Percentiles rank a stretch among this genome's conserved stretches.
These are phyloP conservation scores for Rheum nobile DNA, from an alignment of 148 eudicot species.

Conservation along the genomic window DNA sequence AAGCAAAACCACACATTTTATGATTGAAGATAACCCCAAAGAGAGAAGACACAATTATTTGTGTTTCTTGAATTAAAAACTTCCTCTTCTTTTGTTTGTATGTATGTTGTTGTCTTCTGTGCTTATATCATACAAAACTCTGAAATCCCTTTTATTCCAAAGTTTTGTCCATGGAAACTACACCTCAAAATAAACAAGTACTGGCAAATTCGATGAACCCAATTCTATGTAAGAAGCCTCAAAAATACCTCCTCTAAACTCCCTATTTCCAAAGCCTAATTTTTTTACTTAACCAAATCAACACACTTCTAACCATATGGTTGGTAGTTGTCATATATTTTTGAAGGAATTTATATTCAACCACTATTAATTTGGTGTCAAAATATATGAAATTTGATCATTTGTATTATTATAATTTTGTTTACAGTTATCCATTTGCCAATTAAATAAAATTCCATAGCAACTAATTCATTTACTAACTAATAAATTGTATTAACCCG, in stretches of 20 bases:
- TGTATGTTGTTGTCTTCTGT: conserved; percentile 31
- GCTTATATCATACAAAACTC: conserved; percentile 9
- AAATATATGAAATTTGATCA: too few relatives aligned
- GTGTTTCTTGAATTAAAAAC: conserved; percentile 12
- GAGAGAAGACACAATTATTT: conserved; percentile 29
- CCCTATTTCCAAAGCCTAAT: background rate
- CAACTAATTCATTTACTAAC: too few relatives aligned
- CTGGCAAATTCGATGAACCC: conserved; percentile 1
- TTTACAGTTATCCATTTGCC: too few relatives aligned
- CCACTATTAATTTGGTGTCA: too few relatives aligned
- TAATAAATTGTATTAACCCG: too few relatives aligned
- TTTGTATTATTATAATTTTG: too few relatives aligned
- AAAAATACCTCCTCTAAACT: background rate
- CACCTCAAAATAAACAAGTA: too few relatives aligned
- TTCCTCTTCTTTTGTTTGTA: conserved; percentile 9
- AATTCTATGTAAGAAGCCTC: conserved; percentile 19
- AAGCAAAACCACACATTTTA: conserved; percentile 39
- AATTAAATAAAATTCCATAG: too few relatives aligned
- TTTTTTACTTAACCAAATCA: background rate
- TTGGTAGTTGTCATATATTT: too few relatives aligned
- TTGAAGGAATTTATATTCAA: too few relatives aligned
- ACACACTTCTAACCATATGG: too few relatives aligned
- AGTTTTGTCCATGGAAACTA: conserved; percentile 64
- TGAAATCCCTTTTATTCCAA: conserved; percentile 29
- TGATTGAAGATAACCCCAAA: conserved; percentile 25